A percentile compares a stretch with the other conserved stretches of the same genome.
phyloP scores from a whole-genome alignment of 805 yeast genomes.

The Metschnikowia cubensis region DNA sequence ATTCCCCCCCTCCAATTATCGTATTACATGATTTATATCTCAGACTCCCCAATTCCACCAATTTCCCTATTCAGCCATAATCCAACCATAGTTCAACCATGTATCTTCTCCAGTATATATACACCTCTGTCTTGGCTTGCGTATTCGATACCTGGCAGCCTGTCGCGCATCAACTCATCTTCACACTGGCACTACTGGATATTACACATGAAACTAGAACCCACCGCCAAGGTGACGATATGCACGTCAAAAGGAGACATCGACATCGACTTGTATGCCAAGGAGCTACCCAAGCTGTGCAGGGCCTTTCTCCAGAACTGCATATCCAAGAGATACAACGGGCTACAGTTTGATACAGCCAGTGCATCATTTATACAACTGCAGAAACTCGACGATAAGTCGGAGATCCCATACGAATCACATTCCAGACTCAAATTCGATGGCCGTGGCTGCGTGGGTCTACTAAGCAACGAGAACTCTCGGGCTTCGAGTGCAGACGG shows the following conservation, averaged over 20 bases:
- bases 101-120: not conserved
- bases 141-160: not conserved
- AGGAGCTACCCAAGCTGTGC: constrained; percentile 53
- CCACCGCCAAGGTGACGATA: constrained; percentile 56
- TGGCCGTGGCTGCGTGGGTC: constrained; percentile 54
- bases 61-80: no score
- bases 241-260: constrained; percentile 57
- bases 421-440: constrained; percentile 49
- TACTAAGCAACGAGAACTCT: constrained; percentile 29
- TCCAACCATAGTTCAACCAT: no score
- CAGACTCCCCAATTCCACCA: no score
- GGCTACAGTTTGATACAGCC: constrained; percentile 39
- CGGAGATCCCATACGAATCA: constrained; percentile 35
- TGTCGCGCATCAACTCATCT: not conserved
- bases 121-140: not conserved
- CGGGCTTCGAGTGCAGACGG: constrained; percentile 21
- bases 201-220: constrained; percentile 34
- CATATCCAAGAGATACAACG: constrained; percentile 38
- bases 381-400: constrained; percentile 7
- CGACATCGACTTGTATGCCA: constrained; percentile 64
- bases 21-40: no score
- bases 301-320: constrained; percentile 49
- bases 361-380: constrained; percentile 23
- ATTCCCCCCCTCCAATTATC: no score
- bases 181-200: not conserved